Conservation (phyloP, 495 filamentous ascomycete species). For the Rhizodiscina lignyota region DNA sequence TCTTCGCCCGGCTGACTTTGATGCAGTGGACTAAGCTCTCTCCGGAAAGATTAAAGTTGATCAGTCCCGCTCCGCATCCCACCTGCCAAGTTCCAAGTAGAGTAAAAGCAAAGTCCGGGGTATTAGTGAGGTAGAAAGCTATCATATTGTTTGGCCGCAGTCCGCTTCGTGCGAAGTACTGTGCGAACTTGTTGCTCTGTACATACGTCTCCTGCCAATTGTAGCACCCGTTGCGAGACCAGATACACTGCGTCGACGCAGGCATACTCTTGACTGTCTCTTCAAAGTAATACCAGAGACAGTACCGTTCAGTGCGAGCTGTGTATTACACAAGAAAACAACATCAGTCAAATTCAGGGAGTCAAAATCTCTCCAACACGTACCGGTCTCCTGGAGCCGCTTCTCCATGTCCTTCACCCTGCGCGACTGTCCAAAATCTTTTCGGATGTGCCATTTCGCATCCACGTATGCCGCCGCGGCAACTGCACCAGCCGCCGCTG, state of each 20-base stretch:
- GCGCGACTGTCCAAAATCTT: slow-evolving; percentile 34
- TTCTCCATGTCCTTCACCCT: slow-evolving; percentile 18
- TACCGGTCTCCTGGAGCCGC: slow-evolving; percentile 22
- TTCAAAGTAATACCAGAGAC: slow-evolving; percentile 50
- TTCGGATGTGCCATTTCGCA: slow-evolving; percentile 47
- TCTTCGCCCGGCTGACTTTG: slow-evolving; percentile 36
- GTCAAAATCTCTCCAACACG: slow-evolving; percentile 1
- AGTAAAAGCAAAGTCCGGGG: slow-evolving; percentile 47
- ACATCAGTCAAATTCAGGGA: too few relatives aligned
- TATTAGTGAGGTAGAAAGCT: slow-evolving; percentile 52
- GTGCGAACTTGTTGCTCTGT: slow-evolving; percentile 41
- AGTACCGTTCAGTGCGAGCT: slow-evolving; percentile 31
- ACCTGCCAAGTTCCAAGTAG: slow-evolving; percentile 46
- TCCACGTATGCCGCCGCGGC: slow-evolving; percentile 47
- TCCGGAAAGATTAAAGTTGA: slow-evolving; percentile 55
- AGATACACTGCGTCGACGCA: slow-evolving; percentile 33
- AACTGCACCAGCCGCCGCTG: too few relatives aligned
- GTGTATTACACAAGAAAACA: slow-evolving; percentile 10
- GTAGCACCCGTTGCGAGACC: slow-evolving; percentile 47
- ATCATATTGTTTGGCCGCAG: slow-evolving; percentile 51
- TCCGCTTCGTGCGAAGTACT: slow-evolving; percentile 43
- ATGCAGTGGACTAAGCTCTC: slow-evolving; percentile 57
- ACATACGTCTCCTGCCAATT: slow-evolving; percentile 42
- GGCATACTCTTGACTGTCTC: slow-evolving; percentile 31
- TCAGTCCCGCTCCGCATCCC: slow-evolving; percentile 49